Conservation (phyloP, 768 basidiomycete genomes). For the Galerina marginata region DNA sequence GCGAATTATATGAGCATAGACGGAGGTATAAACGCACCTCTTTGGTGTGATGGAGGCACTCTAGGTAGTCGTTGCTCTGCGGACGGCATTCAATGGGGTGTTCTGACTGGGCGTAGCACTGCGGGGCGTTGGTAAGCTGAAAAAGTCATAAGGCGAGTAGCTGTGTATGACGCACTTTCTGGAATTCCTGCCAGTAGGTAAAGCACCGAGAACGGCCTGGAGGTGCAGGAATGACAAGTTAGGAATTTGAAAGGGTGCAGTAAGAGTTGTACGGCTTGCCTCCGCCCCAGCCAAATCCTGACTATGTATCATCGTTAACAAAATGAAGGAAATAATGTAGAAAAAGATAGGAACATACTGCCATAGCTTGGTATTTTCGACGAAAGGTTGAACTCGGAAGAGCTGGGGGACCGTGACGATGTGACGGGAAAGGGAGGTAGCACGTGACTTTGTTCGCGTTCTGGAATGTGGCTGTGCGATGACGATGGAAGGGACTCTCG, state of each 20-base stretch:
- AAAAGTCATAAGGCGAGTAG: background rate
- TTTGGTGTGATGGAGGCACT: conserved; percentile 88
- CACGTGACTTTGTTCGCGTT: conserved; percentile 7
- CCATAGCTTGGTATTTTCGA: conserved; percentile 35
- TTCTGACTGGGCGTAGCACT: conserved; percentile 90
- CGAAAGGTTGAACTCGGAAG: conserved; percentile 20
- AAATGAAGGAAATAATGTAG: background rate
- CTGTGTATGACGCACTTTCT: conserved; percentile 51
- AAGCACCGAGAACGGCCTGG: conserved; percentile 87
- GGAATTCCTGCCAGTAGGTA: conserved; percentile 90
- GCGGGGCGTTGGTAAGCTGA: conserved; percentile 6
- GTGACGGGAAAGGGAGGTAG: background rate
- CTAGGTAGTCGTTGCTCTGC: conserved; percentile 85
- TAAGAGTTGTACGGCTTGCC: conserved; percentile 32
- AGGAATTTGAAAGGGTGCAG: background rate
- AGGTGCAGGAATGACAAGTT: conserved; percentile 5
- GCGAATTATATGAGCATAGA: background rate
- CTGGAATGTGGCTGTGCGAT: no score
- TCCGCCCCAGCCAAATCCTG: conserved; percentile 52
- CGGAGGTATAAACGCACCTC: conserved; percentile 61
- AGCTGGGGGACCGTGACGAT: background rate
- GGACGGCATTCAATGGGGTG: conserved; percentile 72
- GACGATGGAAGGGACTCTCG: no score
- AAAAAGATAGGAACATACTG: conserved; percentile 33
- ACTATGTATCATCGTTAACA: conserved; percentile 32